Evolutionary conservation across 2,329 filamentous ascomycete species (phyloP).

Genomic region (Penicillium sp.): DNA sequence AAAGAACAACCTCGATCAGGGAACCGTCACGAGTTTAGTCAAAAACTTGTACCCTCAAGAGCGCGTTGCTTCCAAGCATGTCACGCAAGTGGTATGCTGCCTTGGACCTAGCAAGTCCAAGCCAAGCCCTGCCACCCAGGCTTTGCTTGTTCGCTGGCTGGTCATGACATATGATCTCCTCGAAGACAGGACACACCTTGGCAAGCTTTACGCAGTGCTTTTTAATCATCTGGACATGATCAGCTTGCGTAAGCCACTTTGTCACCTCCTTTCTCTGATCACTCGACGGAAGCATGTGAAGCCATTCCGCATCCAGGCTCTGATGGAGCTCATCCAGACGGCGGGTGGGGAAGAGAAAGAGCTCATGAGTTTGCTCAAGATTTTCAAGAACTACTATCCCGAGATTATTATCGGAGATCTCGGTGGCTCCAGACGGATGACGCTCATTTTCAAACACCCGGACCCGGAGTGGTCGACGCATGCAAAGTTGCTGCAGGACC

Average conservation of each 20-base stretch:
- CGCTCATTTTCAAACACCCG: conserved; percentile 60
- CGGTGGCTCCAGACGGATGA: conserved; percentile 45
- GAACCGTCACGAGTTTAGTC: conserved; percentile 67
- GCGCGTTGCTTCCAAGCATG: conserved; percentile 60
- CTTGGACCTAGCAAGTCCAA: conserved; percentile 79
- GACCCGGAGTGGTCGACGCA: conserved; percentile 72
- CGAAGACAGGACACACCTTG: conserved; percentile 63
- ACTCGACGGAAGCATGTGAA: conserved; percentile 81
- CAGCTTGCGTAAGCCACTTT: conserved; percentile 68
- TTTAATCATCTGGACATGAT: conserved; percentile 84
- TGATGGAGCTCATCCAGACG: conserved; percentile 56
- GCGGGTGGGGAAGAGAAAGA: conserved; percentile 69
- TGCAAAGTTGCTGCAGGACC: conserved; percentile 67
- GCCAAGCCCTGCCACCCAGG: conserved; percentile 70
- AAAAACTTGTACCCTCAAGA: conserved; percentile 75
- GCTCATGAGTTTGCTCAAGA: conserved; percentile 70
- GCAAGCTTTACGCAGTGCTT: conserved; percentile 71
- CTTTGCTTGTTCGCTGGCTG: conserved; percentile 73
- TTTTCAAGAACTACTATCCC: conserved; percentile 91
- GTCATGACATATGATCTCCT: conserved; percentile 73
- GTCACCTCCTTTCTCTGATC: conserved; percentile 75
- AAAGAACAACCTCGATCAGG: conserved; percentile 73
- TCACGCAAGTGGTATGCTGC: conserved; percentile 68
- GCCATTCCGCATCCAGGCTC: conserved; percentile 76
- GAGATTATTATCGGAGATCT: conserved; percentile 79